Evolutionary conservation across 2,329 filamentous ascomycete species (phyloP), one percentile per base, ranked within the genome.

Genomic region (Aspergillus melleus): DNA sequence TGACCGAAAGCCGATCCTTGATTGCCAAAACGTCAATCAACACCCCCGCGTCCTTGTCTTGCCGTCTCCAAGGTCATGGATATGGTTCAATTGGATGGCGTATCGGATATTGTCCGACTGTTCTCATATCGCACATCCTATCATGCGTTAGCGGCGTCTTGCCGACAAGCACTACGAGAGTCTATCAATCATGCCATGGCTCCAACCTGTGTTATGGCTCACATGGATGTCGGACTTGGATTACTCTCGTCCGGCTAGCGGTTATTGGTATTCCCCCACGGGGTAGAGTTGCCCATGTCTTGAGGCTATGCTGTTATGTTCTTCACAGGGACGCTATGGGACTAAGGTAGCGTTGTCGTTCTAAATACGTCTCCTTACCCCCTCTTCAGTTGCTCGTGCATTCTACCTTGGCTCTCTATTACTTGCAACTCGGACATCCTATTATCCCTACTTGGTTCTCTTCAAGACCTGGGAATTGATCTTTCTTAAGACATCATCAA

Each of bases 241-340:
- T 12, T 14, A 39, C 9, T 52, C 42, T 66, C 54, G 55, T 62
- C 66, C 59, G 65, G 56, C 54, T 50, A 59, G 60, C 58, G 61
- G 64, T 64, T 59, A 62, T 51, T 30, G 26, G 9, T 8, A 10
- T 54, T 67, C 65, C 68, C 68, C 69, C 69, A 71, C 62, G 68
- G 68, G 69, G 68, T 61, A 57, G 36, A 42, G 36, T 52, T 51
- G 49, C 57, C 59, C 20, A 32, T n/a, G 14, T n/a, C 16, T 42
- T 42, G 4, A 42, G 14, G 36, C 16, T 14, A n/a, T n/a, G 36
- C 16, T 42, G 36, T 42, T 42, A 6, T n/a, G 16, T n/a, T 3
- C 36, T 42, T 8, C 16, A n/a, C 4, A n/a, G 16, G 36, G 24
- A 24, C 4, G 24, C 4, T 1, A 24, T 24, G 24, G 16, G 14